phyloP scores from a whole-genome alignment of 2,329 filamentous ascomycete genomes.

The Exophiala calicioides region DNA sequence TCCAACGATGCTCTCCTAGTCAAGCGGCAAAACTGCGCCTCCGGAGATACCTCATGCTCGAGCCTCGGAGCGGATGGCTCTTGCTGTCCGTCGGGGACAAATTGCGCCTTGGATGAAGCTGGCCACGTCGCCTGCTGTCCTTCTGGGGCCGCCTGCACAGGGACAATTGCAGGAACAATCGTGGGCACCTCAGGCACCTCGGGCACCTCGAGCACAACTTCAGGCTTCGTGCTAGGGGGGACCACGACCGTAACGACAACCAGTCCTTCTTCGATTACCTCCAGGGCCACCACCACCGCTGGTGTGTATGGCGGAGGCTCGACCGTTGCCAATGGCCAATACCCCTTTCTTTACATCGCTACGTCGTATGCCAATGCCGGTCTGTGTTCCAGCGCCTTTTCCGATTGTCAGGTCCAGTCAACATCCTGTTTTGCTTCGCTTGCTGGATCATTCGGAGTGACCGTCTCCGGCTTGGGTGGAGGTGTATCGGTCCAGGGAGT shows the following conservation, averaged over 20 bases:
- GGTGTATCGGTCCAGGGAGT: conserved; percentile 52
- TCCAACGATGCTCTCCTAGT: conserved; percentile 23
- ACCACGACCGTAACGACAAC: conserved; percentile 28
- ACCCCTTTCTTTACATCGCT: conserved; percentile 55
- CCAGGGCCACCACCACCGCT: conserved; percentile 50
- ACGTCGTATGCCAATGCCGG: conserved; percentile 55
- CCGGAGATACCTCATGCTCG: conserved; percentile 54
- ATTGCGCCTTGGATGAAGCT: conserved; percentile 58
- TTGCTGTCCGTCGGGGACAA: conserved; percentile 57
- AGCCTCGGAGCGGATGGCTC: conserved; percentile 54
- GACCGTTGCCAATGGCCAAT: conserved; percentile 46
- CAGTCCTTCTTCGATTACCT: conserved; percentile 34
- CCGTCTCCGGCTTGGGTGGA: conserved; percentile 45
- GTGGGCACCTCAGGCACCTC: conserved; percentile 10
- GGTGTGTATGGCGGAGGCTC: conserved; percentile 26
- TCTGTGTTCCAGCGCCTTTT: conserved; percentile 57
- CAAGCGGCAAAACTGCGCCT: conserved; percentile 47
- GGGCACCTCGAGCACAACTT: conserved; percentile 27
- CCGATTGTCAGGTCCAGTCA: conserved; percentile 52
- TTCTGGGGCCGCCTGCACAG: conserved; percentile 58
- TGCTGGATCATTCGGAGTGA: conserved; percentile 54
- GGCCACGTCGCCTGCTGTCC: conserved; percentile 65
- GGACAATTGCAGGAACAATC: conserved; percentile 44
- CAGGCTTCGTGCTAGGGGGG: conserved; percentile 27
- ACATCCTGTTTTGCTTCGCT: conserved; percentile 47